Conservation (phyloP, 345 rosid species). For the Salix suchowensis region DNA sequence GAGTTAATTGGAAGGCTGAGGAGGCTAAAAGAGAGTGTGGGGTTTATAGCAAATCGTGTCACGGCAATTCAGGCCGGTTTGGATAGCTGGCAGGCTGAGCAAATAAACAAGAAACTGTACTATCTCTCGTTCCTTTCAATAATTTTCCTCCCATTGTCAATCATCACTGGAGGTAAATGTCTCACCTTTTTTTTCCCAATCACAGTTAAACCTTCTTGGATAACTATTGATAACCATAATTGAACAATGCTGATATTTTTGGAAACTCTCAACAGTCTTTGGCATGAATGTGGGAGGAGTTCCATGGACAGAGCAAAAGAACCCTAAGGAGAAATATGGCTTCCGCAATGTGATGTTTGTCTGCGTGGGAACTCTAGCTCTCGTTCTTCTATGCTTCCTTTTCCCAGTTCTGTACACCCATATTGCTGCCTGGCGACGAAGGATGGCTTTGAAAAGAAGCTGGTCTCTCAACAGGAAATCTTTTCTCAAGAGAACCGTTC, state of each 20-base stretch:
- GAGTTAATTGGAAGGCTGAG: slow-evolving; percentile 77
- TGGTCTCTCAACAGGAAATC: slow-evolving; percentile 78
- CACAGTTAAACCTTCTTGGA: too few relatives aligned
- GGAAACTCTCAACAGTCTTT: slow-evolving; percentile 46
- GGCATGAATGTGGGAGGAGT: slow-evolving; percentile 99
- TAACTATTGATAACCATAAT: neutral
- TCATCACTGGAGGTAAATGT: slow-evolving; percentile 84
- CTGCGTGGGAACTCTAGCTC: slow-evolving; percentile 50
- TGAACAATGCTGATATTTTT: neutral
- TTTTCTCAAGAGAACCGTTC: slow-evolving; percentile 46
- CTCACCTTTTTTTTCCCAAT: neutral
- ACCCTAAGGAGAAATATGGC: slow-evolving; percentile 59
- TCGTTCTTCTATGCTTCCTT: slow-evolving; percentile 60
- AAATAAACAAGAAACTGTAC: slow-evolving; percentile 85
- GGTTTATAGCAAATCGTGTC: slow-evolving; percentile 91
- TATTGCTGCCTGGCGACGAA: slow-evolving; percentile 50
- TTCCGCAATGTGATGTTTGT: slow-evolving; percentile 84
- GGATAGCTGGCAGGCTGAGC: slow-evolving; percentile 95
- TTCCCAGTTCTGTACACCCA: slow-evolving; percentile 55
- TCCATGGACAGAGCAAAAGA: slow-evolving; percentile 85
- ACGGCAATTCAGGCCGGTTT: slow-evolving; percentile 85
- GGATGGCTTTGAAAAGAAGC: slow-evolving; percentile 45
- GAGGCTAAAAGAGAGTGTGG: slow-evolving; percentile 85
- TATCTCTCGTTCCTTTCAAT: slow-evolving; percentile 95
- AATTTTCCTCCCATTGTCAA: slow-evolving; percentile 83